Conservation (phyloP, 2,329 filamentous ascomycete species). For the Trichophyton equinum region DNA sequence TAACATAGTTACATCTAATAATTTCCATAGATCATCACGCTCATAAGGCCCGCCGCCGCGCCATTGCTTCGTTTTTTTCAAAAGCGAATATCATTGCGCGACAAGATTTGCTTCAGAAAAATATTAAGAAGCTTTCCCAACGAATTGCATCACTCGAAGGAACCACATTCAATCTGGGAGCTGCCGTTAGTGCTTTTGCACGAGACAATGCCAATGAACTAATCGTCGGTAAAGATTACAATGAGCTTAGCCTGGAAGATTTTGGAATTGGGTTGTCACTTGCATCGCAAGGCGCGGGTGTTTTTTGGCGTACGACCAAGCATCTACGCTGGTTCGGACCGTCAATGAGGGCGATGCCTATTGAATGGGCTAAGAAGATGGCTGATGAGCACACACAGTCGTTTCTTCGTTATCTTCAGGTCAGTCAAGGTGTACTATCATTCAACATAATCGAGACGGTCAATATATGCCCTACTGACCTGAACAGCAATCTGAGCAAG, state of each 20-base stretch:
- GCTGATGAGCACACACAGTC: background rate
- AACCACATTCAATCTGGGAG: background rate
- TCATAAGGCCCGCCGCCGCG: conserved; percentile 21
- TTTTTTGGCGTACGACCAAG: conserved; percentile 16
- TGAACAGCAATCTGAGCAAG: background rate
- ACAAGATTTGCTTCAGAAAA: background rate
- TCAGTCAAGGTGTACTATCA: background rate
- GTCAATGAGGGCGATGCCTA: conserved; percentile 12
- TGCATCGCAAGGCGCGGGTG: conserved; percentile 1
- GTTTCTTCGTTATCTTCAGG: background rate
- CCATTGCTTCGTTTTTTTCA: conserved; percentile 22
- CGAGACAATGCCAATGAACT: conserved; percentile 13
- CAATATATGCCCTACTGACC: background rate
- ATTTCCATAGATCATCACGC: conserved; percentile 16
- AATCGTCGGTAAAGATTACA: conserved; percentile 12
- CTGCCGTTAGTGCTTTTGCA: conserved; percentile 6
- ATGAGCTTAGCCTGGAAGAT: conserved; percentile 12
- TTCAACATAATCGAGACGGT: background rate
- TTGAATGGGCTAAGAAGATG: conserved; percentile 4
- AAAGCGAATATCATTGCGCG: background rate
- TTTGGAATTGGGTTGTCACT: conserved; percentile 10
- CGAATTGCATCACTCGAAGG: background rate
- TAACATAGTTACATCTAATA: background rate
- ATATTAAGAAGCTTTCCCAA: background rate
- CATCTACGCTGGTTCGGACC: conserved; percentile 14